Evolutionary conservation across 2,329 filamentous ascomycete species (phyloP), one percentile per base, ranked within the genome.

Genomic region (Colletotrichum sublineola): DNA sequence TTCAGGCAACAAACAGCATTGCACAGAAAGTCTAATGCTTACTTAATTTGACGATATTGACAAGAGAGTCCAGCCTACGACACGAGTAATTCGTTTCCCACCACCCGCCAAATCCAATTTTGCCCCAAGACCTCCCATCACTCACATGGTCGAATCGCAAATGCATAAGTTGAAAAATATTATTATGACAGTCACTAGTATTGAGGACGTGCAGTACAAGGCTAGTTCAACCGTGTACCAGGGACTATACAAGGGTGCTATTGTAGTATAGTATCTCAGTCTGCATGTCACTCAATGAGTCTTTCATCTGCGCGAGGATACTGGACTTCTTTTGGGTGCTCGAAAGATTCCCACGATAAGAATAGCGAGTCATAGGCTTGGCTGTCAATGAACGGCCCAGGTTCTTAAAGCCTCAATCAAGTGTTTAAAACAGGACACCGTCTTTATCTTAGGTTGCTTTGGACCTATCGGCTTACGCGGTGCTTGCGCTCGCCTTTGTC

Each of bases 1-100:
- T 20, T 18, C 29, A 52, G 44, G 60, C 44, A 52, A 31, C 60
- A 40, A 33, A 36, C 44, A 63, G 18, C 60, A 50, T 63, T 48
- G 31, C 31, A 52, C 60, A 38, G 48, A 18, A 63, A 29, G 14
- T 50, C 33, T 52, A 20, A 18, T 31, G 2, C 31, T 29, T 5
- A 24, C 12, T 15, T 52, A 2, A 15, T 18, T 53, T 53, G 44
- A 38, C 33, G 46, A 31, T 29, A 63, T 63, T n/a, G n/a, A 24
- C 20, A 12, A 29, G 6, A 36, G 33, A 29, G 33, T 12, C 4
- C 18, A 18, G 31, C 12, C 4, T 5, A n/a, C n/a, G 33, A 12
- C 14, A 7, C 33, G 4, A 33, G 36, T 33, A 15, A 15, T 29
- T 11, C 12, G 33, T 2, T 15, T 56, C 36, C 20, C 53, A n/a